Evolutionary conservation across 345 rosid species (phyloP), one percentile per base, ranked within the genome.

Genomic region (Erodium maritimum): DNA sequence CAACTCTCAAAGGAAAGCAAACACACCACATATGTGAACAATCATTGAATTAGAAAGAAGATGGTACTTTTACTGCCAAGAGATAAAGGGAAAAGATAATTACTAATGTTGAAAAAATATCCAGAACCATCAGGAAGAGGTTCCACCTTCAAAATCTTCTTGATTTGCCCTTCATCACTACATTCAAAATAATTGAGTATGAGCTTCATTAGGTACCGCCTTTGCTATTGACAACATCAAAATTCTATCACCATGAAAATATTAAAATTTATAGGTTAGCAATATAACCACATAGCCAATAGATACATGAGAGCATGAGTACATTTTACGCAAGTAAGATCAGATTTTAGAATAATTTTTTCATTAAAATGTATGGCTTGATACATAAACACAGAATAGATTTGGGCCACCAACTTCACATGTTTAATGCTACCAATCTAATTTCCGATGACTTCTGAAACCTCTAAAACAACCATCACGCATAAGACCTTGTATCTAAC

Each of bases 111-210:
- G 73, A 88, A 91, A 77, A 88, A 84, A 73, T 83, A 91, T 56
- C 96, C 98, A 10, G 94, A 81, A 56, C 96, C 93, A 80, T 91
- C 95, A 52, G 93, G 95, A 18, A 91, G 82, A 11, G 96, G 98
- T 73, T 88, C 98, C 29, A 91, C 89, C 75, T 80, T 86, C 84
- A 91, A 79, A 64, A 85, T 74, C 83, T 91, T 91, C 76, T 87
- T 82, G 65, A 91, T 78, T 73, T 86, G 82, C 57, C 98, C 96
- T 73, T 91, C 97, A 16, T 91, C 97, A 59, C 96, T 86, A 71
- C 71, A 82, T 61, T 60, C 21, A 17, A 7, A 21, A 50, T 17
- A 17, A 19, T 45, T 48, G 24, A 20, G 4, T 21, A 20, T 46
- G n/a, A 9, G 1, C 4, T 22, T 51, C 23, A 54, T 51, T 7